Percentiles rank a stretch among this genome's conserved stretches.
phyloP scores from a whole-genome alignment of 805 yeast genomes.

The Candida chauliodis region DNA sequence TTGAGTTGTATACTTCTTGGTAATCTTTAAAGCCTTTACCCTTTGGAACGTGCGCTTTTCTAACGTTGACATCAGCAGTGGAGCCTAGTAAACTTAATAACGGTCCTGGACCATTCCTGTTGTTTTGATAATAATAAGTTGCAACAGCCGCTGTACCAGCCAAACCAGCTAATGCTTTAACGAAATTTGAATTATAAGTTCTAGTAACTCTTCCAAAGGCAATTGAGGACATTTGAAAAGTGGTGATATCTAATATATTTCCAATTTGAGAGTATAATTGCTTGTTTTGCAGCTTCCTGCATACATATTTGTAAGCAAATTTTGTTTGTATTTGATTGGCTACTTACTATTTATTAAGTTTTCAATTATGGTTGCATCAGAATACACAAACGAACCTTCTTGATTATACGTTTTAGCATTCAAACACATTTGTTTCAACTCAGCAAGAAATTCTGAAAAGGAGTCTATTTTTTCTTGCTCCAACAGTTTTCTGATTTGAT shows the following conservation, averaged over 20 bases:
- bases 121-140: conserved; percentile 15
- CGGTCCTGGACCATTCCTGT: conserved; percentile 6
- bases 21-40: conserved; percentile 48
- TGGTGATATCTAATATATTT: not conserved
- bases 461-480: conserved; percentile 33
- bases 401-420: conserved; percentile 77
- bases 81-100: conserved; percentile 13
- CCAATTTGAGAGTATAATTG: too few species aligned
- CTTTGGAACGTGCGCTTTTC: conserved; percentile 33
- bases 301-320: not conserved
- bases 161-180: conserved; percentile 15
- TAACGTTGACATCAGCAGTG: conserved; percentile 22
- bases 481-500: conserved; percentile 49
- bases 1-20: conserved; percentile 67
- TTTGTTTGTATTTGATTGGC: conserved; percentile 9
- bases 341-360: conserved; percentile 21
- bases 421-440: conserved; percentile 60
- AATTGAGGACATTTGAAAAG: conserved; percentile 10
- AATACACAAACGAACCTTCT: conserved; percentile 58
- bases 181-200: not conserved
- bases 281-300: conserved; percentile 3
- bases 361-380: conserved; percentile 52
- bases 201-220: conserved; percentile 9
- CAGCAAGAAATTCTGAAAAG: conserved; percentile 50
- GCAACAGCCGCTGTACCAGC: conserved; percentile 23